Evolutionary conservation across 1,284 basidiomycete genomes (phyloP).

Genomic region (Austropuccinia psidii): DNA sequence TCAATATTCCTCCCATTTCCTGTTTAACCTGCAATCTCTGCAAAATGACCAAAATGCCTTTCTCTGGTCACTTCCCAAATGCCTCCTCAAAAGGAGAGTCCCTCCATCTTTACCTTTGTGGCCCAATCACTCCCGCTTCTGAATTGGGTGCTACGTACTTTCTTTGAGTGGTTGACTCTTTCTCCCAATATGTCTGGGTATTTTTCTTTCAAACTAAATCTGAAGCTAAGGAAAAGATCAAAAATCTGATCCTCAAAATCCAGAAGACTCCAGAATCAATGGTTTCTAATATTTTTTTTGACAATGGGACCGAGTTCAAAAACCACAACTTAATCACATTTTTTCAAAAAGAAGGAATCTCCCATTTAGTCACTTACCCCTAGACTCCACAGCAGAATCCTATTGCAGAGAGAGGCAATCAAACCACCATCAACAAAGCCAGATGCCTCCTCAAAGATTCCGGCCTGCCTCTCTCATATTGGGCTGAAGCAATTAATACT

Average conservation of each 20-base stretch:
- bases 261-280: not conserved
- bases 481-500: no score
- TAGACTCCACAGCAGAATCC: constrained; percentile 44
- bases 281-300: not conserved
- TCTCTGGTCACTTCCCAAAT: not conserved
- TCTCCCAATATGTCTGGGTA: constrained; percentile 18
- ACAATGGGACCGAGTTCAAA: constrained; percentile 2
- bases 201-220: not conserved
- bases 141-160: not conserved
- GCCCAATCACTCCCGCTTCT: not conserved
- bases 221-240: not conserved
- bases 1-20: not conserved
- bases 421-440: constrained; percentile 43
- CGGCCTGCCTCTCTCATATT: constrained; percentile 44
- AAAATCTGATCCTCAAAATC: not conserved
- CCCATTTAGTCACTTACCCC: not conserved
- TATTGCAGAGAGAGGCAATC: constrained; percentile 43
- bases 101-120: constrained; percentile 1
- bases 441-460: constrained; percentile 44
- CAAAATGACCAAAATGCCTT: not conserved
- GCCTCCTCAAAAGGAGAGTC: not conserved
- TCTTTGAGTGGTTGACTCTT: not conserved
- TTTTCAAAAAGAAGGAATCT: not conserved
- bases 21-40: not conserved
- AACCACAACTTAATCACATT: not conserved